These are phyloP conservation scores for Pyrenophora graminea DNA, from an alignment of 2,329 filamentous ascomycete species.

Conservation along the genomic window DNA sequence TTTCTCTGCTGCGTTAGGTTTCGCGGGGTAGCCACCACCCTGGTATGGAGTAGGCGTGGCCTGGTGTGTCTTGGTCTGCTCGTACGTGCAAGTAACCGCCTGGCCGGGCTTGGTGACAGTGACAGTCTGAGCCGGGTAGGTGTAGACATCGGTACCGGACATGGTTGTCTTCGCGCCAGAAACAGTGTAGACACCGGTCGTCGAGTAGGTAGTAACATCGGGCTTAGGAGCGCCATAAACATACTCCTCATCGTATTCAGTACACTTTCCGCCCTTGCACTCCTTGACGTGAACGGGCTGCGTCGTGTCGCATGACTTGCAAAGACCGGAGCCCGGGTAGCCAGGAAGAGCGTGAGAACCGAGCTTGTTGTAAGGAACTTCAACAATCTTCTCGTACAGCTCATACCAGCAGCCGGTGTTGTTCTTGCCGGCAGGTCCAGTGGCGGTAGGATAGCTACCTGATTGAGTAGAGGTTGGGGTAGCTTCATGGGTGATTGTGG, in stretches of 20 bases:
- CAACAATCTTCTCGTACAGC: constrained; percentile 37
- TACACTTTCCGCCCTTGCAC: constrained; percentile 39
- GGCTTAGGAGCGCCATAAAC: constrained; percentile 34
- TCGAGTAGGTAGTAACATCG: constrained; percentile 32
- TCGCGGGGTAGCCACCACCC: constrained; percentile 4
- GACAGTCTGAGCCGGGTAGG: constrained; percentile 33
- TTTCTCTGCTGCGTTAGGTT: constrained; percentile 13
- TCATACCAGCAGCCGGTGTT: constrained; percentile 32
- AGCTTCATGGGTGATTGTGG: constrained; percentile 31
- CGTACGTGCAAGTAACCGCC: constrained; percentile 36
- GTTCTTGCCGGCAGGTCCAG: constrained; percentile 18
- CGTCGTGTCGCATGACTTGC: constrained; percentile 24
- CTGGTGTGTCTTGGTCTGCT: constrained; percentile 27
- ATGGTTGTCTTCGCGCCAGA: constrained; percentile 32
- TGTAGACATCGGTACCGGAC: constrained; percentile 20
- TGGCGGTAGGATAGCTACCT: constrained; percentile 16
- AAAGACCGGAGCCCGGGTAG: constrained; percentile 37
- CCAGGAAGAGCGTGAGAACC: constrained; percentile 34
- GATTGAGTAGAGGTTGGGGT: constrained; percentile 6
- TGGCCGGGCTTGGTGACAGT: constrained; percentile 40
- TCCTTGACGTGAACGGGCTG: constrained; percentile 37
- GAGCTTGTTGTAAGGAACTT: constrained; percentile 34
- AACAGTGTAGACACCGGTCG: constrained; percentile 37
- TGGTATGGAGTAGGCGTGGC: constrained; percentile 10
- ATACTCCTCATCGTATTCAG: constrained; percentile 25